Evolutionary conservation across 169 alveolate species (phyloP).

Genomic region (Babesia ovis): DNA sequence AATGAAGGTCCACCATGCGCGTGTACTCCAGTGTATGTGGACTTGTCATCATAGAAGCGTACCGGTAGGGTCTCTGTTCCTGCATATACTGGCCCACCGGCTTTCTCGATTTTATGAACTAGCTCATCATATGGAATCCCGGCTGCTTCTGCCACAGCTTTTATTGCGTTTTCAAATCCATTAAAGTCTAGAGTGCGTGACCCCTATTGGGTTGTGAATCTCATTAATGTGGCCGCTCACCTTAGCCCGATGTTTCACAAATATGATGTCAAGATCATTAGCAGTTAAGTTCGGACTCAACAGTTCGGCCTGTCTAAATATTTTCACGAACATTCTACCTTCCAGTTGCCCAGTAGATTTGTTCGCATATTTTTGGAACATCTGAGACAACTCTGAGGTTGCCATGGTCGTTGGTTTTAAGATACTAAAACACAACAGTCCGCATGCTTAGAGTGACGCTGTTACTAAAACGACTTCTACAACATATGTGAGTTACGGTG

Average conservation of each 20-base stretch:
- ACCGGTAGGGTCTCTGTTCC: conserved; percentile 48
- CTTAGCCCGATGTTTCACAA: conserved; percentile 37
- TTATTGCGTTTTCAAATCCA: conserved; percentile 27
- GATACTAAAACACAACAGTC: background rate
- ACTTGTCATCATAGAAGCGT: conserved; percentile 53
- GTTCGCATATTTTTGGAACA: conserved; percentile 45
- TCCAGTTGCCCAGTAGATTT: conserved; percentile 37
- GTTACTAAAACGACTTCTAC: no score
- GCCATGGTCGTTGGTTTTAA: background rate
- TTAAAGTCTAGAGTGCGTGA: conserved; percentile 21
- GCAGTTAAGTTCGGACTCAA: conserved; percentile 12
- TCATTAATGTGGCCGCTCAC: conserved; percentile 1
- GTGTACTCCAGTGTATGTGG: conserved; percentile 61
- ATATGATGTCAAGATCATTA: conserved; percentile 39
- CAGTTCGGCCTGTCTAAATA: conserved; percentile 51
- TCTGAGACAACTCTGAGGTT: background rate
- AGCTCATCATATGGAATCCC: background rate
- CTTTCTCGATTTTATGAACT: background rate
- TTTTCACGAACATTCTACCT: conserved; percentile 58
- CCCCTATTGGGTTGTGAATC: conserved; percentile 3
- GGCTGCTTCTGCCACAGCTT: conserved; percentile 24
- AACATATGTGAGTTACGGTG: conserved; percentile 1
- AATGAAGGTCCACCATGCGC: conserved; percentile 64
- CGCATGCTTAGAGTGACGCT: conserved; percentile 16
- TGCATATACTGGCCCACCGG: conserved; percentile 37